Base-by-base conservation (phyloP, 768 basidiomycete genomes). In the Boletus vinaceobasis region DNA sequence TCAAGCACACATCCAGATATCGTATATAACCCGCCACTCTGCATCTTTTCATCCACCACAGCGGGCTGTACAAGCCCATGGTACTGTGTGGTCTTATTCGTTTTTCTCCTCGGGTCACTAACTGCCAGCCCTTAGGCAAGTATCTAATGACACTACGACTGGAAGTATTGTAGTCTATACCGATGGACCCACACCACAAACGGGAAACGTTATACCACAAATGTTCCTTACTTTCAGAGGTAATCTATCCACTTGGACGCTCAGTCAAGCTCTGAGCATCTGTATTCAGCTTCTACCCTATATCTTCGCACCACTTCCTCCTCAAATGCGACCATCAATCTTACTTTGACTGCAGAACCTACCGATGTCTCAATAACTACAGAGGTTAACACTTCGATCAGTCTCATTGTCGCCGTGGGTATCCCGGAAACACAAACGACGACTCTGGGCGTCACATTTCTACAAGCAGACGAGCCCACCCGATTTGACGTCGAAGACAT, bases 211-310 rank as follows among this genome's bases (percentile, higher is more conserved):
- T 37, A 66, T 82, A 53, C 83, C 82, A 2, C 84, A 85, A 54
- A 72, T 84, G 71, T 85, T 84, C 61, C 64, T 85, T 51, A 72
- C 70, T 32, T 82, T 84, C 68, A 74, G 73, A 72, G 83, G 83
- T 82, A 59, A 50, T 43, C 21, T n/a, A 5, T 21, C 33, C 15
- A 2, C 42, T 33, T 14, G 47, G n/a, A 19, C 15, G 31, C 11
- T 9, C 14, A 21, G 11, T 42, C 47, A 11, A 37, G 27, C 14
- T 35, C 54, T 66, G 39, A 68, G n/a, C 21, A 37, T 26, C 17
- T 15, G 5, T 29, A 0, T 44, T 37, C 53, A 81, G 80, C 77
- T n/a, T 77, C 75, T 9, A 65, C 71, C 4, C 61, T 82, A 7
- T 77, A 71, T 57, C 67, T 83, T 36, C 68, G 65, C 11, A 77